Evolutionary conservation across 495 filamentous ascomycete species (phyloP), one percentile per base, ranked within the genome.

Genomic region (Hyaloscypha variabilis): DNA sequence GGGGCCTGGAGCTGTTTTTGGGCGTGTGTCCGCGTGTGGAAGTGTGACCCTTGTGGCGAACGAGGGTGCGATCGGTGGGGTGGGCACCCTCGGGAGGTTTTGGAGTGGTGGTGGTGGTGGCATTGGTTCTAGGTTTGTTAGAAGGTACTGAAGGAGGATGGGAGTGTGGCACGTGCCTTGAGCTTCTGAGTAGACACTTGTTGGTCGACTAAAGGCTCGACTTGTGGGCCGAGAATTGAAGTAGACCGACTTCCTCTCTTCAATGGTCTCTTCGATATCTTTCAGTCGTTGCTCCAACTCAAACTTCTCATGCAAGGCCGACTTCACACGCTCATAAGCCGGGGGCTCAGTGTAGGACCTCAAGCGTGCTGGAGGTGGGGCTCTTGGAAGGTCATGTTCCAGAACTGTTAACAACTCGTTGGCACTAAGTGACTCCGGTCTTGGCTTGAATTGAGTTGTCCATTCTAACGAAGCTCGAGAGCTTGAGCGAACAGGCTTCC

Each of bases 221-320:
- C 67, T 71, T 8, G 60, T 63, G 8, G 71, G 69, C n/a, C 81
- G 78, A 70, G 80, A 82, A 71, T 66, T 78, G 31, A 77, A 52
- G 64, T 82, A 84, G 42, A 83, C 73, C 71, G 79, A 83, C 70
- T 82, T 81, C 25, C 82, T 65, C 60, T 71, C 69, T 72, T 85
- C 82, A 10, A 85, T 74, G 6, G 84, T 66, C 49, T 79, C 77
- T 30, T 86, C 79, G 63, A 86, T 84, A 58, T 84, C 77, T 29
- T 77, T 70, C 51, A 75, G 23, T 19, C 63, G 29, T 58, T 64
- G 77, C 67, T 85, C 80, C 46, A 87, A 58, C 50, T 73, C 75
- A 60, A 82, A 80, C 67, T 78, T 81, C 69, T 85, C 83, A 51
- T 83, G 63, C 69, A 85, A 75, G 28, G 79, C 81, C 55, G 75